Base-by-base conservation (phyloP, 257 asterid genomes). In the Petrea volubilis region DNA sequence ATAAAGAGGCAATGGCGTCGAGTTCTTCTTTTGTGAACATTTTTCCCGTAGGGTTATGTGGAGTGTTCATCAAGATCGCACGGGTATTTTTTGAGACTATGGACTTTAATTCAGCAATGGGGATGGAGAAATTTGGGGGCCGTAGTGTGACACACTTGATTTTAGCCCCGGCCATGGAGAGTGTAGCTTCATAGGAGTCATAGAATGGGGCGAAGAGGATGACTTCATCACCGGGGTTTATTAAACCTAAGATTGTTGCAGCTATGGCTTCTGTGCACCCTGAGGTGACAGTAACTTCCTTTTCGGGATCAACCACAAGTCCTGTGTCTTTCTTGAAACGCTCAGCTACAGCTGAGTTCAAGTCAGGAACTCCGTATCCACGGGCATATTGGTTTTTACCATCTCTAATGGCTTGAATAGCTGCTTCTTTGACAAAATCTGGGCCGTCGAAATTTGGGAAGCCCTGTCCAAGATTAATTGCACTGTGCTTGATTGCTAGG, bases 251-350 rank as follows among this genome's bases (percentile, higher is more conserved):
- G 41, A 94, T 89, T 31, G 99, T 88, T 40, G 99, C 98, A 17
- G 99, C 97, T 53, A 94, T 94, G 8, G 99, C 99, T 78, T 94
- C 99, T 1, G 99, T 94, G 83, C 99, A 94, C 46, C 99, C 99
- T 0, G 99, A 87, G 76, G 99, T 91, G 72, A 94, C 89, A 0
- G 97, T 90, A 12, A 94, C 87, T 84, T 94, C 98, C 70, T 83
- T 89, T 68, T 95, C 99, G 0, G 99, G 94, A 58, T 95, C 88
- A 17, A 92, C 90, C 11, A 57, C 68, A 18, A 92, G 88, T 9
- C 97, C 95, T 0, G 88, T 76, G 70, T 92, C 98, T 82, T 84
- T 84, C 82, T 87, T 79, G 83, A 95, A 95, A 31, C 98, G 94
- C 14, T 87, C 90, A 9, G 98, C 95, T 40, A 95, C 79, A 0